Evolutionary conservation across 768 basidiomycete species (phyloP).

Genomic region (Boletus reticuloceps): DNA sequence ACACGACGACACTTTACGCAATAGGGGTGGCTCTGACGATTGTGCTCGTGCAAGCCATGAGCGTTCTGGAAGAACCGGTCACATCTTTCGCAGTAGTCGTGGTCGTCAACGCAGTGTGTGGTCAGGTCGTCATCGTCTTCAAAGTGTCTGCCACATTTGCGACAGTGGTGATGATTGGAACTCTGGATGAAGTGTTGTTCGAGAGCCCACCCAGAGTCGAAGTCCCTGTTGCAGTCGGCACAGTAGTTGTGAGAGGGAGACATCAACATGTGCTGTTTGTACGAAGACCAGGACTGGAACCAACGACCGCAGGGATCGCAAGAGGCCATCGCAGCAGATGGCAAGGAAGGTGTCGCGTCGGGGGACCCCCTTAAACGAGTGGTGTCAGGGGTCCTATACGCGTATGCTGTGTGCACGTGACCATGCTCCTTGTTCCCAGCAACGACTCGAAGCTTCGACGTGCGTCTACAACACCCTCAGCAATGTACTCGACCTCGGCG

Average conservation of each 20-base stretch:
- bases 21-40: conserved; percentile 41
- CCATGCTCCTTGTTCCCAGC: background rate
- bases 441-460: background rate
- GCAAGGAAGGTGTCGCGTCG: background rate
- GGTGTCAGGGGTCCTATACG: background rate
- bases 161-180: conserved; percentile 50
- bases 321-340: conserved; percentile 25
- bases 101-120: conserved; percentile 39
- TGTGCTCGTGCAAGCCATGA: conserved; percentile 45
- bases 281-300: conserved; percentile 31
- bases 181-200: conserved; percentile 54
- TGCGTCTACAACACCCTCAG: background rate
- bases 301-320: conserved; percentile 39
- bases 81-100: conserved; percentile 45
- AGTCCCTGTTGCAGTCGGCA: conserved; percentile 44
- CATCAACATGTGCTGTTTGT: conserved; percentile 35
- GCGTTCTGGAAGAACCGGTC: conserved; percentile 40
- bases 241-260: conserved; percentile 46
- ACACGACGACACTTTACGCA: conserved; percentile 44
- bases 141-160: conserved; percentile 47
- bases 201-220: conserved; percentile 36
- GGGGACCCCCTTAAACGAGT: background rate
- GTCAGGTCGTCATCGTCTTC: conserved; percentile 30
- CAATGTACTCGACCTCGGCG: conserved; percentile 59
- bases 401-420: conserved; percentile 13